These are phyloP conservation scores for Xerocomus cyaneibrunnescens DNA, from an alignment of 1,284 basidiomycete genomes.

Conservation along the genomic window DNA sequence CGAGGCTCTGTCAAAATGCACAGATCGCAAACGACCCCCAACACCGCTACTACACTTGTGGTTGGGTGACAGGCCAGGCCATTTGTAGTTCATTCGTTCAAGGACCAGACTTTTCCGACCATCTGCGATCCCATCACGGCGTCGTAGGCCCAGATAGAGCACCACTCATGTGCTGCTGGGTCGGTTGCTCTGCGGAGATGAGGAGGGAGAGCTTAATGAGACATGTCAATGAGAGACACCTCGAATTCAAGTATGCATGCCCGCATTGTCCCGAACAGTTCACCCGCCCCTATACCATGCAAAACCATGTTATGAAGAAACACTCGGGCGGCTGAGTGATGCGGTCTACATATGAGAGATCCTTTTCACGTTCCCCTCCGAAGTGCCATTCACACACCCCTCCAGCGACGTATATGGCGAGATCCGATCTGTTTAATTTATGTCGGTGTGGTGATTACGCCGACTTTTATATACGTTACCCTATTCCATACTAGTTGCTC, in stretches of 20 bases:
- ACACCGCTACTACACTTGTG: conserved; percentile 15
- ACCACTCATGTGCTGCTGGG: conserved; percentile 18
- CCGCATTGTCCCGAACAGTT: conserved; percentile 22
- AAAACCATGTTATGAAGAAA: conserved; percentile 13
- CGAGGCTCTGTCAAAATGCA: conserved; percentile 2
- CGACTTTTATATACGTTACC: conserved; percentile 9
- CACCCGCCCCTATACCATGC: conserved; percentile 28
- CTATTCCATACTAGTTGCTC: too few species aligned
- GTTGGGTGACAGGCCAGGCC: conserved; percentile 6
- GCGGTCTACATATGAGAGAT: conserved; percentile 10
- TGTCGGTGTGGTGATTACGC: not conserved
- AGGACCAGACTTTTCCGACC: conserved; percentile 20
- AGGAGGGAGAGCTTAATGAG: conserved; percentile 33
- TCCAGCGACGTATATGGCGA: not conserved
- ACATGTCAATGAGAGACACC: conserved; percentile 30
- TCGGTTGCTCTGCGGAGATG: conserved; percentile 18
- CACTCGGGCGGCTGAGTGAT: conserved; percentile 2
- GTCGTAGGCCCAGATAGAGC: conserved; percentile 19
- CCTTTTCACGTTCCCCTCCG: not conserved
- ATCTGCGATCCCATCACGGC: conserved; percentile 26
- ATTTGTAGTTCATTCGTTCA: conserved; percentile 10
- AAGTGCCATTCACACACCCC: conserved; percentile 5
- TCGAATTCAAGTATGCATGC: conserved; percentile 21
- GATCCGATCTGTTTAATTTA: conserved; percentile 2
- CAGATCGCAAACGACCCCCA: not conserved